These are phyloP conservation scores for Eimeria necatrix DNA, from an alignment of 169 alveolate species.

Conservation along the genomic window DNA sequence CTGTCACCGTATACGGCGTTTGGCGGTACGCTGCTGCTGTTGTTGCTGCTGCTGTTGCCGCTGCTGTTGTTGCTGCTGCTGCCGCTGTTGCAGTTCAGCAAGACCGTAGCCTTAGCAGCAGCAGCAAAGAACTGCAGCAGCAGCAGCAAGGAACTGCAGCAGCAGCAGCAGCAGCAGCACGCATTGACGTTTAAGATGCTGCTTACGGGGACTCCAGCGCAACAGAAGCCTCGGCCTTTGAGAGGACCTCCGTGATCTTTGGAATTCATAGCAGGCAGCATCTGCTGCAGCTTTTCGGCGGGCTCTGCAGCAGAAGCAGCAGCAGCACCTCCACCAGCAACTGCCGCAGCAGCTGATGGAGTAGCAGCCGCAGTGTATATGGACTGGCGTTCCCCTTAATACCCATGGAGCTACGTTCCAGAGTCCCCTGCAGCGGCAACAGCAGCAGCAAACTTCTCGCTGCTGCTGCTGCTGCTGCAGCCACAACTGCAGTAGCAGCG, in stretches of 20 bases:
- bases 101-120: too few relatives aligned
- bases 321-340: neutral
- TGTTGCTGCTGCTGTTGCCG: conserved; percentile 4
- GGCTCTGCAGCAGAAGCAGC: neutral
- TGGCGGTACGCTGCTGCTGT: neutral
- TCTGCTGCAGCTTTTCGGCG: neutral
- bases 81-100: neutral
- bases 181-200: conserved; percentile 17
- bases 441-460: conserved; percentile 70
- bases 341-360: neutral
- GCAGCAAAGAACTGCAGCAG: too few relatives aligned
- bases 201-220: neutral
- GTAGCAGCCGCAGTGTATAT: conserved; percentile 61
- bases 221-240: conserved; percentile 4
- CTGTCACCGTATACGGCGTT: neutral
- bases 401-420: conserved; percentile 67
- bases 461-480: conserved; percentile 73
- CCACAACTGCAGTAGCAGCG: conserved; percentile 27
- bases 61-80: conserved; percentile 1
- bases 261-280: neutral
- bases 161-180: neutral
- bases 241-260: conserved; percentile 57
- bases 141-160: neutral
- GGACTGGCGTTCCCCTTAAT: conserved; percentile 5
- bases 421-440: conserved; percentile 66